These are phyloP conservation scores for Lactarius evosmus DNA, from an alignment of 768 basidiomycete species.

Conservation along the genomic window DNA sequence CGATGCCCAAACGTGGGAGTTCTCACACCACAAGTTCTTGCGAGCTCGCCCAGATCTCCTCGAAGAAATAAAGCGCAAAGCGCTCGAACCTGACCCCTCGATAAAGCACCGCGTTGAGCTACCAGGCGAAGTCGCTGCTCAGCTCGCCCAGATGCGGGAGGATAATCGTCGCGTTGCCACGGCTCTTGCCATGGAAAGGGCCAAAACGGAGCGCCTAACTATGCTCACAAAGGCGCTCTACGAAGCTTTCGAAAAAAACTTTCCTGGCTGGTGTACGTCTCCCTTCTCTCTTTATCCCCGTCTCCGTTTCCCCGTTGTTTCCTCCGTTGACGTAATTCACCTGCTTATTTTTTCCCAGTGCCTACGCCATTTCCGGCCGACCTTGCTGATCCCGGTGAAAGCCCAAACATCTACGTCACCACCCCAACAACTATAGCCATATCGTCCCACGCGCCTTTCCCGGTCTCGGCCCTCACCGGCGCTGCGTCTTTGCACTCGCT, in stretches of 20 bases:
- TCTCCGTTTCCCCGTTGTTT: slow-evolving; percentile 4
- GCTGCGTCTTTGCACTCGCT: slow-evolving; percentile 47
- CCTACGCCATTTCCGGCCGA: slow-evolving; percentile 43
- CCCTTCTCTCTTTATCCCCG: not conserved
- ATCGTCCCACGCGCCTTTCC: slow-evolving; percentile 34
- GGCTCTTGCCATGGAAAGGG: slow-evolving; percentile 51
- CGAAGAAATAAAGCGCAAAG: slow-evolving; percentile 85
- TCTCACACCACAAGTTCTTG: slow-evolving; percentile 83
- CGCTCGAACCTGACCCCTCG: slow-evolving; percentile 73
- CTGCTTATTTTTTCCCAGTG: slow-evolving; percentile 41
- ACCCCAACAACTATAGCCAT: slow-evolving; percentile 49
- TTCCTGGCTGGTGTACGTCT: slow-evolving; percentile 51
- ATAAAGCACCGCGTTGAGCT: slow-evolving; percentile 72
- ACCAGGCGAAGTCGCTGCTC: slow-evolving; percentile 71
- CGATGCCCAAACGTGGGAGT: slow-evolving; percentile 85
- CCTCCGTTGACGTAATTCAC: not conserved
- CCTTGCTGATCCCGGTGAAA: slow-evolving; percentile 48
- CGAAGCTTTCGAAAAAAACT: slow-evolving; percentile 57
- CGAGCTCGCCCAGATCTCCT: slow-evolving; percentile 77
- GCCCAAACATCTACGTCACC: slow-evolving; percentile 70
- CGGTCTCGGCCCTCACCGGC: slow-evolving; percentile 39
- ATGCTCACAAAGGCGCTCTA: slow-evolving; percentile 57
- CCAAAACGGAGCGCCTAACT: slow-evolving; percentile 60
- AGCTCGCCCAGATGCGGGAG: slow-evolving; percentile 66
- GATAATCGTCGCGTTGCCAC: slow-evolving; percentile 63